Base-by-base conservation (phyloP, 768 basidiomycete species). In the Boletus tylopilopsis region DNA sequence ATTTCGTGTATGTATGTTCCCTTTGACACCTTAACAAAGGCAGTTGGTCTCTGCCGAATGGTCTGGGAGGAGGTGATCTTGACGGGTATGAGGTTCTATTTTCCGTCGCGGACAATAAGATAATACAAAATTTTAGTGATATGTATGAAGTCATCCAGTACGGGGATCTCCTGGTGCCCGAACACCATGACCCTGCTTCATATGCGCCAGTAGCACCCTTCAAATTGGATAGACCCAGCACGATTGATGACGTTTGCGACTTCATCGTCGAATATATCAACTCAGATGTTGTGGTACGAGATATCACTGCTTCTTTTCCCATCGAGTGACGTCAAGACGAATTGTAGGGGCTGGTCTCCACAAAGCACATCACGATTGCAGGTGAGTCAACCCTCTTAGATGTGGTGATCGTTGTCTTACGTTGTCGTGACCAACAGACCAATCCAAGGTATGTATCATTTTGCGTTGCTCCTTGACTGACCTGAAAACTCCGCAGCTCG, bases 211-310 rank as follows among this genome's bases (percentile, higher is more conserved):
- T 66, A 8, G 56, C 55, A 0, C 66, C 76, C 2, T 68, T 65
- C 37, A 66, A 62, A 4, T 65, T 84, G 19, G 58, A 57, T 12
- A 68, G 76, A 16, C 73, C 78, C 8, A 79, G 80, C 47, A 80
- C 74, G 0, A 76, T 89, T 6, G 72, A 82, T 1, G 87, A 90
- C 55, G 81, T 92, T 13, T 87, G 85, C 52, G 75, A 92, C 49
- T 92, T 93, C 57, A 71, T 93, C 21, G 81, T 90, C 13, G 82
- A 92, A 57, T 93, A 91, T 47, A 89, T 93, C 62, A 77, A 87
- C 54, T 89, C 88, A 0, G 88, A 92, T 59, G 78, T 90, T 36
- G 67, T 90, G 76, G 87, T 89, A 67, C 18, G 76, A 60, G 3
- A 34, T 7, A 19, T 16, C 7, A 2, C 4, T 29, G n/a, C 27